Evolutionary conservation across 148 eudicot species (phyloP).

Genomic region (Talinum fruticosum): DNA sequence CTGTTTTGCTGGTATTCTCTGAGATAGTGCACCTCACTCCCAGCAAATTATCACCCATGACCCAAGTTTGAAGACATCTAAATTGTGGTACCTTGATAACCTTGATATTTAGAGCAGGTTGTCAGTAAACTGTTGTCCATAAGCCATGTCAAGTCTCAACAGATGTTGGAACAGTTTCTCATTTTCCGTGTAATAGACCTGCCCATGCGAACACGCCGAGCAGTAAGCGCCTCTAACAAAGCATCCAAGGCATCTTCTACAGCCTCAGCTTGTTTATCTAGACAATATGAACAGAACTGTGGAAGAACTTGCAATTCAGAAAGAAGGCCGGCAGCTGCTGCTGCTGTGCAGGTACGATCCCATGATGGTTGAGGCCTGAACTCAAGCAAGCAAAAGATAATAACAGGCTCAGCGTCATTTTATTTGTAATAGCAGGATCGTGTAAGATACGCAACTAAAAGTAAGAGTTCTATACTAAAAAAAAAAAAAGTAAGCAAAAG

Average conservation of each 20-base stretch:
- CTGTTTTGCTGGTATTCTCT: neutral
- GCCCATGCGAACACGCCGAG: conserved; percentile 78
- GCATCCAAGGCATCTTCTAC: conserved; percentile 59
- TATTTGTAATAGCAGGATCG: no score
- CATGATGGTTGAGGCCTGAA: conserved; percentile 92
- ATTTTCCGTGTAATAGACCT: conserved; percentile 71
- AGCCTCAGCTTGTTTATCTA: conserved; percentile 67
- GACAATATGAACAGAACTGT: conserved; percentile 45
- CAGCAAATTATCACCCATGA: neutral
- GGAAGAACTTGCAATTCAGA: conserved; percentile 64
- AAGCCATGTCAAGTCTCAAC: conserved; percentile 24
- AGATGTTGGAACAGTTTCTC: conserved; percentile 45
- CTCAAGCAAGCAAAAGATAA: conserved; percentile 8
- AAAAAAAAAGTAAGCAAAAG: neutral
- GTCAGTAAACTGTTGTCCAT: neutral
- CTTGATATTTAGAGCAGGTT: conserved; percentile 8
- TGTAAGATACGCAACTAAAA: no score
- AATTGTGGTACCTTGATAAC: conserved; percentile 11
- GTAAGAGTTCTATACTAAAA: neutral
- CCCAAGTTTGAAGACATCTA: neutral
- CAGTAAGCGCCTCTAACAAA: conserved; percentile 66
- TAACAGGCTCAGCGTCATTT: neutral
- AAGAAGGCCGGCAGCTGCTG: conserved; percentile 83
- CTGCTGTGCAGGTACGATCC: conserved; percentile 98
- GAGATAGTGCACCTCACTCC: neutral